Percentiles rank a stretch among this genome's conserved stretches.
Conservation (phyloP, 768 basidiomycete species). For the Trametes sanguinea region DNA sequence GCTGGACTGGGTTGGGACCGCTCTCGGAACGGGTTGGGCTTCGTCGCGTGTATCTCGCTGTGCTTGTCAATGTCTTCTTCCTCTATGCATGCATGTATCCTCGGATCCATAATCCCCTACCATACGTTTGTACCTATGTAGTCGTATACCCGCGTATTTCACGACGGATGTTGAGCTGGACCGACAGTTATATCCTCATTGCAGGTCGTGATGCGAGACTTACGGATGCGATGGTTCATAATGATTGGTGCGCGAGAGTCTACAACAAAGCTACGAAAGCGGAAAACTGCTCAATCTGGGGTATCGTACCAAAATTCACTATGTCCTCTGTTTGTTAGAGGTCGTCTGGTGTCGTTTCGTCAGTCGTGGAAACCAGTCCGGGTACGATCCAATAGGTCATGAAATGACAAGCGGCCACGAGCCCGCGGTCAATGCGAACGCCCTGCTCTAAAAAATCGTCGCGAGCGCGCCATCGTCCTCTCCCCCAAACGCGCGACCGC, state of each 20-base stretch:
- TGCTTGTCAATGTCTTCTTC: slow-evolving; percentile 17
- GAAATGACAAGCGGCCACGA: too few species aligned
- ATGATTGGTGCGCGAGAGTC: background rate
- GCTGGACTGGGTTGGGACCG: background rate
- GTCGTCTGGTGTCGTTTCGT: slow-evolving; percentile 5
- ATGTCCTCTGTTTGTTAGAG: background rate
- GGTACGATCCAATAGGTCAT: background rate
- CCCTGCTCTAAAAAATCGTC: slow-evolving; percentile 37
- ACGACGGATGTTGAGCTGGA: background rate
- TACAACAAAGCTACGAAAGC: slow-evolving; percentile 20
- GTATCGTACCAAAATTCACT: slow-evolving; percentile 16
- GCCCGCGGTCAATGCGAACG: background rate
- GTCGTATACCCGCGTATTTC: slow-evolving; percentile 23
- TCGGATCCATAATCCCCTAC: slow-evolving; percentile 22
- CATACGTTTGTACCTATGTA: slow-evolving; percentile 24
- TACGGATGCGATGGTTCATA: background rate
- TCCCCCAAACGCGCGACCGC: slow-evolving; percentile 43
- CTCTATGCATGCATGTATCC: slow-evolving; percentile 19
- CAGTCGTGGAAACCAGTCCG: slow-evolving; percentile 1
- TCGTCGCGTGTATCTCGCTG: slow-evolving; percentile 15
- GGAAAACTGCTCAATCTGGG: slow-evolving; percentile 11
- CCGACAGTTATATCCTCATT: background rate
- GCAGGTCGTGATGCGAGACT: background rate
- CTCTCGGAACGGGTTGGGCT: slow-evolving; percentile 6
- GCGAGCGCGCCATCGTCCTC: slow-evolving; percentile 35